Evolutionary conservation across 1,139 yeast genomes (phyloP), one percentile per base, ranked within the genome.

Genomic region (Magnusiomyces suaveolens): DNA sequence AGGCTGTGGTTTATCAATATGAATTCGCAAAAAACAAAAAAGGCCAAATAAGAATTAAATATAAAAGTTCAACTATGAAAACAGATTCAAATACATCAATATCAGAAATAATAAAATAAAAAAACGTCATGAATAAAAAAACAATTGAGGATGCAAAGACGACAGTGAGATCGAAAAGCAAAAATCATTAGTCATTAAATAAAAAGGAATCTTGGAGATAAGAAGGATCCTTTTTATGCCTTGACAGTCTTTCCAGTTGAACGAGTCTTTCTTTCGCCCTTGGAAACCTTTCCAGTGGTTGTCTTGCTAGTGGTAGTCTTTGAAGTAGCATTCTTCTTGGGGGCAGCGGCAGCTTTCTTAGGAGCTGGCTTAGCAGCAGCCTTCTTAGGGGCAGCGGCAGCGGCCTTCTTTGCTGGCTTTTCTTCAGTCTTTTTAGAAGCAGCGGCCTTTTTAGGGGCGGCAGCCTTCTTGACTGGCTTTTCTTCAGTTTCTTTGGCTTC

Each of bases 381-480:
- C 47, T 43, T 43, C 32, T 43, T 43, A 14, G 47, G 46, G 12
- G 60, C 62, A 55, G 59, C 60, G 24, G 63, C 59, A 52, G 58
- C 60, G 58, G 61, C 52, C 23, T 62, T 54, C 24, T 69, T 62
- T 16, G 66, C 60, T 59, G 63, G 65, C 60, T 61, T 63, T 51
- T 50, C 52, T 63, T 64, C 47, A n/a, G 55, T 61, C 57, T 55
- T 60, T 24, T 39, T 48, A 33, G 52, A 41, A n/a, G 84, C 88
- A 36, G 41, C 41, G 57, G 81, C 76, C 62, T 78, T 74, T 70
- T 80, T 78, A 67, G 41, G 18, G 41, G 41, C 32, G 67, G 41
- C 41, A n/a, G 41, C 32, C 44, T 41, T 41, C 44, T 41, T 41
- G 41, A 12, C 33, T 12, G 62, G 57, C 57, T 62, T 57, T 52